Conservation (phyloP, 768 basidiomycete species). For the Mycena sanguinolenta region DNA sequence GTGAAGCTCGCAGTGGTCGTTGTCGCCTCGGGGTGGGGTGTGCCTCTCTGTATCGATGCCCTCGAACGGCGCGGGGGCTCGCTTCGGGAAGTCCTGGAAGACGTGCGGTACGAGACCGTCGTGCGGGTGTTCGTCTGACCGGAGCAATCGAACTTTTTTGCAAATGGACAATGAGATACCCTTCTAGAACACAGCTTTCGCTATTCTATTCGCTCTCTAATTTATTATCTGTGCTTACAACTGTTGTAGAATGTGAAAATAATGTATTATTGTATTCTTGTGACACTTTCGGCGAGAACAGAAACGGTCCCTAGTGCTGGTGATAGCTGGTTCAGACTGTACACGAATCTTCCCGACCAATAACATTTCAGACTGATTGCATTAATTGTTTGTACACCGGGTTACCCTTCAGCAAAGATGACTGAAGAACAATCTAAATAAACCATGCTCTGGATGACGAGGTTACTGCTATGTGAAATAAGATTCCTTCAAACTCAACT, state of each 20-base stretch:
- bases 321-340: too few species aligned
- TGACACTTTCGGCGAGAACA: too few species aligned
- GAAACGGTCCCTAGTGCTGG: too few species aligned
- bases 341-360: too few species aligned
- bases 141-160: neutral
- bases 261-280: neutral
- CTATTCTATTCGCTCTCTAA: neutral
- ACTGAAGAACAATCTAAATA: too few species aligned
- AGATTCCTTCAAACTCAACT: too few species aligned
- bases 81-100: constrained; percentile 35
- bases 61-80: constrained; percentile 37
- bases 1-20: constrained; percentile 51
- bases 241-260: neutral
- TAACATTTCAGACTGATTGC: too few species aligned
- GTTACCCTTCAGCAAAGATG: too few species aligned
- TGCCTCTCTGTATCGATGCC: constrained; percentile 34
- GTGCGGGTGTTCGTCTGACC: constrained; percentile 37
- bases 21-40: constrained; percentile 35
- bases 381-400: too few species aligned
- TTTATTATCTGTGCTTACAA: neutral
- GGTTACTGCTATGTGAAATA: too few species aligned
- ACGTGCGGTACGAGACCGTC: constrained; percentile 40
- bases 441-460: too few species aligned
- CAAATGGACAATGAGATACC: neutral
- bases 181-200: neutral